Base-by-base conservation (phyloP, 768 basidiomycete species). In the Pisolithus orientalis region DNA sequence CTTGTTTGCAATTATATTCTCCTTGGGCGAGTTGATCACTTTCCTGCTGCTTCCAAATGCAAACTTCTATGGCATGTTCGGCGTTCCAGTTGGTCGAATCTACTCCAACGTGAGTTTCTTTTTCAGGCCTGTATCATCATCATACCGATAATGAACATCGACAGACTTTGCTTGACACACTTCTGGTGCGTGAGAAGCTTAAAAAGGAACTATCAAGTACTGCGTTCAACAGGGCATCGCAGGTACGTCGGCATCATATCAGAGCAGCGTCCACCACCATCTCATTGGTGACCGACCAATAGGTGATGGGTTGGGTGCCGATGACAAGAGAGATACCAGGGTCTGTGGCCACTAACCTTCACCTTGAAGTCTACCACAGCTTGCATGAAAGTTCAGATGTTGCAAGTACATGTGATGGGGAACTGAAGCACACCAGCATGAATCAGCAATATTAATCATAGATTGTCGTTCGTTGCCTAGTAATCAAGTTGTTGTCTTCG, bases 1-100 rank as follows among this genome's bases (percentile, higher is more conserved):
- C 43, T 53, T 76, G 4, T 80, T 80, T 53, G 75, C 72, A 6
- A 72, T 75, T 0, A 62, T 77, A 4, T 78, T 80, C 47, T 76
- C 79, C 6, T 55, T 79, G 21, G 75, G 70, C 1, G 78, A 79
- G 59, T 62, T 80, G 25, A 72, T 77, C 45, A 59, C 65, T 2
- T 69, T 69, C 57, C 17, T 62, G 10, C 53, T 49, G 5, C 57
- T 56, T 17, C 61, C 62, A 1, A 57, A 61, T 10, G 70, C 71
- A 4, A 67, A 62, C 28, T 53, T 69, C 6, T 74, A 70, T 50
- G 55, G 62, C n/a, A 65, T 72, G 57, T 72, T 74, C 51, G 64
- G 67, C 2, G 55, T 70, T 3, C 66, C 72, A 1, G 61, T 73
- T 29, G 70, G 72, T n/a, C 68, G 72, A 11, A 72, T 76, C 51